A percentile compares a stretch with the other conserved stretches of the same genome.
These are phyloP conservation scores for Eutreptiella sp. DNA, from an alignment of 208 protist genomes.

Conservation along the genomic window DNA sequence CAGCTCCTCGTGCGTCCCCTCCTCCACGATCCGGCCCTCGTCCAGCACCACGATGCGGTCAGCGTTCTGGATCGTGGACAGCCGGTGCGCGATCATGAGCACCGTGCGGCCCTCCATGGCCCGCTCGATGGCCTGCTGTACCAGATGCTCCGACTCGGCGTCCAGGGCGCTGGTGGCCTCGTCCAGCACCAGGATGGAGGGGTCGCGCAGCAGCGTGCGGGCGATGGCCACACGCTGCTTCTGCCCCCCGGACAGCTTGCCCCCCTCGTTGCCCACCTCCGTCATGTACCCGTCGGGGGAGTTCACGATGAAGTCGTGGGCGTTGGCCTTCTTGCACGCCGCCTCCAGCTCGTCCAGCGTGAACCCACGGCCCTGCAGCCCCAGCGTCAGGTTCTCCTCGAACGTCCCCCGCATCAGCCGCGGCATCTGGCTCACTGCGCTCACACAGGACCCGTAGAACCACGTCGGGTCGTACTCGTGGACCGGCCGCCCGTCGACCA, in stretches of 20 bases:
- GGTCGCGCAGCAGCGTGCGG: no score
- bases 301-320: constrained; percentile 3
- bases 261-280: constrained; percentile 34
- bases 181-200: no score
- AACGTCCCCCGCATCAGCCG: neutral
- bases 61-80: constrained; percentile 71
- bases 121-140: constrained; percentile 1
- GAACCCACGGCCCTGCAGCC: no score
- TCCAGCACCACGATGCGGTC: constrained; percentile 76
- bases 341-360: constrained; percentile 9
- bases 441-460: no score
- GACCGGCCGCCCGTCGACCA: constrained; percentile 70
- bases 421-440: constrained; percentile 7
- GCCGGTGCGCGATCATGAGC: constrained; percentile 75
- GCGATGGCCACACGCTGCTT: no score
- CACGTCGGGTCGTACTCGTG: no score
- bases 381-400: constrained; percentile 6
- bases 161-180: constrained; percentile 1
- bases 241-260: no score
- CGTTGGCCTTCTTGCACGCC: constrained; percentile 1
- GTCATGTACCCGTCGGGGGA: constrained; percentile 32
- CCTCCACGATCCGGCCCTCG: constrained; percentile 53
- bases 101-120: constrained; percentile 37
- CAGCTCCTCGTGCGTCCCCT: constrained; percentile 43
- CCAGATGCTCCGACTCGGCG: constrained; percentile 3